phyloP scores from a whole-genome alignment of 2,329 filamentous ascomycete species.

The Parascedosporium putredinis region DNA sequence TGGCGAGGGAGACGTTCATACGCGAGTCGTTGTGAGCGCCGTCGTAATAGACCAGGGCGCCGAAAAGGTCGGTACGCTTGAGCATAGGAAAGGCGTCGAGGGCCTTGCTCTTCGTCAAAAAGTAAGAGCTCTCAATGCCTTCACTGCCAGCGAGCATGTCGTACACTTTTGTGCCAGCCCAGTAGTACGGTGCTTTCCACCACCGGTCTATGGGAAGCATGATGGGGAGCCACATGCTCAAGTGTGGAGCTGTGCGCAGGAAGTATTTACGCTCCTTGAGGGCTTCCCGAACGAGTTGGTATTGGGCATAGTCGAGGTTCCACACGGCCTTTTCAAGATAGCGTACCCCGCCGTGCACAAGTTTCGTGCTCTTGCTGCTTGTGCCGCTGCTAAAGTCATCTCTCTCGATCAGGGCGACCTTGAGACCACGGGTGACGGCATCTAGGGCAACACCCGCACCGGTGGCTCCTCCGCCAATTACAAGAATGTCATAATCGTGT shows the following conservation, averaged over 20 bases:
- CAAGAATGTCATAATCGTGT: constrained; percentile 55
- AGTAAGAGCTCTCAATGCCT: constrained; percentile 83
- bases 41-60: constrained; percentile 83
- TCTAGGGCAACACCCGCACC: constrained; percentile 63
- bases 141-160: constrained; percentile 77
- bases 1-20: constrained; percentile 82
- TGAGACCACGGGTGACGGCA: constrained; percentile 59
- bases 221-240: constrained; percentile 64
- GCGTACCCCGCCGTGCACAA: constrained; percentile 66
- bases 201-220: constrained; percentile 66
- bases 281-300: constrained; percentile 60
- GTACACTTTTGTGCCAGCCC: constrained; percentile 71
- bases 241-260: constrained; percentile 62
- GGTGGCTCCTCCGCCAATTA: constrained; percentile 63
- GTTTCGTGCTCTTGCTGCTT: constrained; percentile 65
- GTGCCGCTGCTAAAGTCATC: constrained; percentile 67
- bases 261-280: constrained; percentile 68
- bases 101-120: constrained; percentile 75
- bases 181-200: constrained; percentile 72
- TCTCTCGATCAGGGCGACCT: constrained; percentile 60
- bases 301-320: constrained; percentile 66
- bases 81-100: constrained; percentile 84
- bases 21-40: constrained; percentile 86
- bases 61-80: constrained; percentile 66
- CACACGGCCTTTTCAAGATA: constrained; percentile 68